phyloP scores from a whole-genome alignment of 78 protist species.

The Protostelium mycophagum region DNA sequence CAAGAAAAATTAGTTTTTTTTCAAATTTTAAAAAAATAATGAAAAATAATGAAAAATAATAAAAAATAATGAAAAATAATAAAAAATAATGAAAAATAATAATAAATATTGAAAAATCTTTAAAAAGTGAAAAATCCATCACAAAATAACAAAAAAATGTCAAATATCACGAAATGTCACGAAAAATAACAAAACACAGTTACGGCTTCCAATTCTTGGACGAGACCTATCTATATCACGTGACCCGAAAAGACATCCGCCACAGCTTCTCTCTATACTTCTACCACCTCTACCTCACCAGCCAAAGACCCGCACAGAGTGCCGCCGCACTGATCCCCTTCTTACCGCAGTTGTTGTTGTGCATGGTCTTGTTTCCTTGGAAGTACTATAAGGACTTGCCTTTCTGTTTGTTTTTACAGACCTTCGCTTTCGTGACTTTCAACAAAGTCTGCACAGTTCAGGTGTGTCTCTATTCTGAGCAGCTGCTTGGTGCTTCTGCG shows the following conservation, averaged over 20 bases:
- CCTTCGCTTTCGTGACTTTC: constrained; percentile 88
- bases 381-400: constrained; percentile 32
- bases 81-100: no score
- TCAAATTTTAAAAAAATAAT: no score
- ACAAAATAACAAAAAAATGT: not conserved
- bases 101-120: no score
- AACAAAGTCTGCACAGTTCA: constrained; percentile 94
- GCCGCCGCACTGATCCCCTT: constrained; percentile 41
- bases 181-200: not conserved
- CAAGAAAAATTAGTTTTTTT: no score
- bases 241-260: constrained; percentile 71
- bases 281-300: constrained; percentile 69
- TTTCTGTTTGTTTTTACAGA: constrained; percentile 48
- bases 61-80: no score
- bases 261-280: constrained; percentile 93
- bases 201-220: constrained; percentile 45
- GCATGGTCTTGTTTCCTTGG: not conserved
- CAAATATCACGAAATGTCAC: not conserved
- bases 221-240: constrained; percentile 77
- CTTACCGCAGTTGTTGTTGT: constrained; percentile 28
- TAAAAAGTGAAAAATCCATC: no score
- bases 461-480: no score
- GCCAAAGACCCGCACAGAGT: not conserved
- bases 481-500: not conserved
- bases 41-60: no score